Evolutionary conservation across 805 yeast genomes (phyloP).

Genomic region (Wickerhamomyces tratensis): DNA sequence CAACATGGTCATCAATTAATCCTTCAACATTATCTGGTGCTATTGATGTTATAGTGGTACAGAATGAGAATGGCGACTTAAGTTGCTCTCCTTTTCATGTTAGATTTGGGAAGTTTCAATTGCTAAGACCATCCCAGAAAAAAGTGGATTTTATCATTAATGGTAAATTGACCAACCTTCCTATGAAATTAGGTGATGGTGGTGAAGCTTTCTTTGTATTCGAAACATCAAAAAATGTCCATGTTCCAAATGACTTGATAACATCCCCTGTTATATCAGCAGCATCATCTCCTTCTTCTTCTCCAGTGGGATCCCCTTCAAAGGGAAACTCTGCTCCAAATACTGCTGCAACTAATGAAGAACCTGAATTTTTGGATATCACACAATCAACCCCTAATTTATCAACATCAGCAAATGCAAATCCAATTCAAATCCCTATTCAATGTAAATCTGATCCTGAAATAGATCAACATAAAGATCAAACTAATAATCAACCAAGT

Average conservation of each 20-base stretch:
- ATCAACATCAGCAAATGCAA: background rate
- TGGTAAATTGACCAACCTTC: constrained; percentile 69
- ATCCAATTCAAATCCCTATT: too few species aligned
- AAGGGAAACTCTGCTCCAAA: constrained; percentile 1
- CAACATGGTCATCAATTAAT: constrained; percentile 94
- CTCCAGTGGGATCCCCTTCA: constrained; percentile 16
- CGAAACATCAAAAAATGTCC: constrained; percentile 54
- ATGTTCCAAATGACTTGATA: constrained; percentile 66
- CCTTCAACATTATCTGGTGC: constrained; percentile 97
- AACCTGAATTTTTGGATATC: constrained; percentile 43
- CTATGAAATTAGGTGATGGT: constrained; percentile 95
- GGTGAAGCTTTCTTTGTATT: constrained; percentile 98
- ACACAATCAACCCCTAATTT: constrained; percentile 14
- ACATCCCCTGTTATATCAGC: constrained; percentile 20
- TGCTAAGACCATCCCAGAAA: constrained; percentile 90
- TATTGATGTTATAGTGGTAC: constrained; percentile 90
- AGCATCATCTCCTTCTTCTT: constrained; percentile 10
- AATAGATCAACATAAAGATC: too few species aligned
- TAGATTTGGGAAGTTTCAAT: constrained; percentile 88
- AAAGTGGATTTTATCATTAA: constrained; percentile 85
- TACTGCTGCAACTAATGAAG: constrained; percentile 12
- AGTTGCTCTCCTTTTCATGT: constrained; percentile 96
- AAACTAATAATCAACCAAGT: too few species aligned
- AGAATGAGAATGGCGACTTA: constrained; percentile 68
- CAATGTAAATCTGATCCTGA: background rate